A percentile compares a stretch with the other conserved stretches of the same genome.
These are phyloP conservation scores for Hortiboletus flavorubellus DNA, from an alignment of 768 basidiomycete species.

Conservation along the genomic window DNA sequence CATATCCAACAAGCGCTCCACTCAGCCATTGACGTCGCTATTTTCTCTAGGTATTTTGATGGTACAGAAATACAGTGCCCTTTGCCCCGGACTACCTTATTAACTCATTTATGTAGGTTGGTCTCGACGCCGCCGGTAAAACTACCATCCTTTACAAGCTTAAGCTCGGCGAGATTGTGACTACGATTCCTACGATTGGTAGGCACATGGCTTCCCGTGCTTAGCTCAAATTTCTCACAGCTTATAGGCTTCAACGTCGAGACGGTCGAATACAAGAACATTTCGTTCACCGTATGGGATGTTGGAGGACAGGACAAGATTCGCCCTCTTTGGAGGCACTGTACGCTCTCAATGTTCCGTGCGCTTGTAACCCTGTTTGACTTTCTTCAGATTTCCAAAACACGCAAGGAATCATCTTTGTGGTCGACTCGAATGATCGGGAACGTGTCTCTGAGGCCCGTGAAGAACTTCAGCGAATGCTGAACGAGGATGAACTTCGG, in stretches of 20 bases:
- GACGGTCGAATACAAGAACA: constrained; percentile 99
- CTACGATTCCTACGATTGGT: constrained; percentile 99
- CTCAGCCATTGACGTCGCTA: constrained; percentile 22
- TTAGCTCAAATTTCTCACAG: constrained; percentile 13
- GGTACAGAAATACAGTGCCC: constrained; percentile 43
- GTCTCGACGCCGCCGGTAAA: constrained; percentile 99
- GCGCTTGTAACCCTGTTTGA: constrained; percentile 11
- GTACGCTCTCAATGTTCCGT: constrained; percentile 49
- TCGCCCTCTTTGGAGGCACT: constrained; percentile 99
- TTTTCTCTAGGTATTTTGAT: constrained; percentile 86
- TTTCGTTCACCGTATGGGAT: constrained; percentile 99
- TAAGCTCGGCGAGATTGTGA: constrained; percentile 99
- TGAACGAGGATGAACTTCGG: constrained; percentile 99
- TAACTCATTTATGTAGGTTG: constrained; percentile 57
- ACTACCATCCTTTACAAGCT: constrained; percentile 99
- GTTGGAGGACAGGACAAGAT: constrained; percentile 99
- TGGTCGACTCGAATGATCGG: constrained; percentile 98
- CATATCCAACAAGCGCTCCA: constrained; percentile 14
- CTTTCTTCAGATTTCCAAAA: constrained; percentile 91
- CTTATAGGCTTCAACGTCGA: constrained; percentile 97
- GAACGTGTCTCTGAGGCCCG: constrained; percentile 99
- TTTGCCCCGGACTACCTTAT: constrained; percentile 15
- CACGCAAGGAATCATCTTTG: constrained; percentile 99
- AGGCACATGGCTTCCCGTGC: constrained; percentile 32
- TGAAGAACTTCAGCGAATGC: constrained; percentile 98